Evolutionary conservation across 2,329 filamentous ascomycete genomes (phyloP), one percentile per base, ranked within the genome.

Genomic region (Colletotrichum orchidophilum): DNA sequence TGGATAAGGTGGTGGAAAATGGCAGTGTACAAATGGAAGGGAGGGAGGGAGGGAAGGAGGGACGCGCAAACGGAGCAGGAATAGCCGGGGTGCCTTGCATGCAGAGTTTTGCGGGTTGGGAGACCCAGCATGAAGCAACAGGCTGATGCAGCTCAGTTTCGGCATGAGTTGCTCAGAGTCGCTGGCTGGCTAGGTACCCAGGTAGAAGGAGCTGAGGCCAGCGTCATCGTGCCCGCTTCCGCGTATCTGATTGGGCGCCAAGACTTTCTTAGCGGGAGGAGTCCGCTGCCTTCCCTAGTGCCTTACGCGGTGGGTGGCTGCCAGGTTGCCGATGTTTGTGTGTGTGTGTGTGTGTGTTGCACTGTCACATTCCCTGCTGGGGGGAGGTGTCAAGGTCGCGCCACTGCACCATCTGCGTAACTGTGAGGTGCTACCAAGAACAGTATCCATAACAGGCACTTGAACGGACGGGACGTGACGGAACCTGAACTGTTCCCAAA

Each of bases 31-130:
- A 46, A 18, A 33, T 3, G 49, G 29, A 18, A n/a, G 24, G 29
- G n/a, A 35, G 29, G 8, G n/a, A 35, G 29, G 8, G 15, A 18
- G 29, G 29, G 21, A 29, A 33, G 50, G 26, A 35, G 39, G 12
- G 21, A 15, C 15, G 53, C 31, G 49, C 29, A 50, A 61, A 66
- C 21, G 42, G 21, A 35, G 55, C 57, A 69, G 21, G 69, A 63
- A 63, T 68, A 53, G 53, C 69, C 69, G 64, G 64, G 68, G 53
- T 71, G 39, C 64, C 53, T 69, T 71, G 69, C 58, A 63, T 71
- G 59, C 58, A 71, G 42, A 71, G 64, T 63, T 53, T 63, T 55
- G 69, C 31, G 18, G 49, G 58, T 54, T 58, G 68, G 21, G 58
- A 50, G 49, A 57, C 60, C 49, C 50, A 39, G 8, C 11, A 24